phyloP scores from a whole-genome alignment of 2,329 filamentous ascomycete species.

The Lasiodiplodia citricola region DNA sequence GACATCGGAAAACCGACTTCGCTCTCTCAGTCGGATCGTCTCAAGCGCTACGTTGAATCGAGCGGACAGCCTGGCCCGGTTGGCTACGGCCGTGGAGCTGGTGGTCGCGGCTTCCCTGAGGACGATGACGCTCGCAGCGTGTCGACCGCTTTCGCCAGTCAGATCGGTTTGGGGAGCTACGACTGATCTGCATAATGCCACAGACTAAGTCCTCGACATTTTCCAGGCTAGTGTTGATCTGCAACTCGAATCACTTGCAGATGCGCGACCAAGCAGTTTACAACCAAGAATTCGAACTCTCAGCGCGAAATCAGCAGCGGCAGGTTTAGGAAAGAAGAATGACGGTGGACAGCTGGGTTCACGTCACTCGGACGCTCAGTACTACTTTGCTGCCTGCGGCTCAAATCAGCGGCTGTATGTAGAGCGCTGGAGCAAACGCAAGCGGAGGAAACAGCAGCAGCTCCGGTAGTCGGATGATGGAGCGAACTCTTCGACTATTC shows the following conservation, averaged over 20 bases:
- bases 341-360: background rate
- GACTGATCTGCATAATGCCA: slow-evolving; percentile 54
- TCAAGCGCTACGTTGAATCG: slow-evolving; percentile 93
- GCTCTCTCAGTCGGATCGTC: slow-evolving; percentile 82
- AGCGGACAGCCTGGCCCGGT: slow-evolving; percentile 62
- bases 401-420: background rate
- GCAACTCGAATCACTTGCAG: background rate
- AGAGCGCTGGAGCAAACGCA: background rate
- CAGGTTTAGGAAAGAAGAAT: slow-evolving; percentile 11
- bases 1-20: slow-evolving; percentile 73
- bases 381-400: slow-evolving; percentile 11
- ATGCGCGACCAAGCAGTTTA: slow-evolving; percentile 12
- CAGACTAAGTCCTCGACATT: background rate
- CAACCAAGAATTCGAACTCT: slow-evolving; percentile 12
- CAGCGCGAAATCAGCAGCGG: background rate
- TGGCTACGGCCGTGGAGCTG: slow-evolving; percentile 46
- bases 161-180: slow-evolving; percentile 72
- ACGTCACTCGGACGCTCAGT: slow-evolving; percentile 6
- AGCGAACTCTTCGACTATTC: background rate
- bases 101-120: slow-evolving; percentile 55
- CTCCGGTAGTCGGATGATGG: slow-evolving; percentile 16
- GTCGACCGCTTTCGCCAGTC: slow-evolving; percentile 95
- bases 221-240: slow-evolving; percentile 8
- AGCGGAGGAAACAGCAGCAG: slow-evolving; percentile 1
- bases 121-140: slow-evolving; percentile 97